Percentiles rank a stretch among this genome's conserved stretches.
phyloP scores from a whole-genome alignment of 2,329 filamentous ascomycete species.

The Cordyceps tenuipes region DNA sequence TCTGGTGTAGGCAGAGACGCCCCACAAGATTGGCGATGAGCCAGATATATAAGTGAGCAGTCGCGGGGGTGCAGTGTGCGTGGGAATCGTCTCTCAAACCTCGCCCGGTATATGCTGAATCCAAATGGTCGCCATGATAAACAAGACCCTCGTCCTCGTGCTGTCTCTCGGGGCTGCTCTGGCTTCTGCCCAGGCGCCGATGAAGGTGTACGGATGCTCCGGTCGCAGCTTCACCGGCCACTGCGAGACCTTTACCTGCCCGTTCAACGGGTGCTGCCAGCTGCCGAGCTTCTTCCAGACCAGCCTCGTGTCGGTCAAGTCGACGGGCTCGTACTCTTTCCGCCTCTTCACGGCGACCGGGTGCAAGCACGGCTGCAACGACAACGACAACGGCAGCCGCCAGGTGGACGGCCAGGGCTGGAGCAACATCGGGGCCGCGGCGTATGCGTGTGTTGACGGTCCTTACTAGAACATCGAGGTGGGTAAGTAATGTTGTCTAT shows the following conservation, averaged over 20 bases:
- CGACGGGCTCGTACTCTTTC: constrained; percentile 4
- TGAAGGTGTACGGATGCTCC: constrained; percentile 1
- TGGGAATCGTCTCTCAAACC: background rate
- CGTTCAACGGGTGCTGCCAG: constrained; percentile 2
- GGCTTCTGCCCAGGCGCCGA: background rate
- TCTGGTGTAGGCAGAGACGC: too few species aligned
- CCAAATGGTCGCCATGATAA: background rate
- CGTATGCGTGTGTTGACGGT: constrained; percentile 6
- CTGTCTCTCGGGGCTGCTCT: constrained; percentile 1
- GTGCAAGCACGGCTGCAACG: constrained; percentile 7
- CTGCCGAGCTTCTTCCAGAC: constrained; percentile 8
- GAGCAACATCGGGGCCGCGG: constrained; percentile 6
- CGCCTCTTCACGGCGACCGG: background rate
- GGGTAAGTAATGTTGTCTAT: background rate
- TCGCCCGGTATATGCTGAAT: background rate
- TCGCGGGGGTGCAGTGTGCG: too few species aligned
- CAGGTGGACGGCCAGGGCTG: constrained; percentile 5
- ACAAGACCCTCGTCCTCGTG: background rate
- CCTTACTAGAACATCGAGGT: background rate
- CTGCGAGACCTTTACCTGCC: constrained; percentile 3
- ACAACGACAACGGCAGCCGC: constrained; percentile 3
- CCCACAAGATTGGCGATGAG: too few species aligned
- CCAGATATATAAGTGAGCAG: too few species aligned
- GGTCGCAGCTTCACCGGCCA: constrained; percentile 1
- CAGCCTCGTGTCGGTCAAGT: constrained; percentile 6